These are phyloP conservation scores for Neurospora sp. DNA, from an alignment of 495 filamentous ascomycete genomes.

Conservation along the genomic window DNA sequence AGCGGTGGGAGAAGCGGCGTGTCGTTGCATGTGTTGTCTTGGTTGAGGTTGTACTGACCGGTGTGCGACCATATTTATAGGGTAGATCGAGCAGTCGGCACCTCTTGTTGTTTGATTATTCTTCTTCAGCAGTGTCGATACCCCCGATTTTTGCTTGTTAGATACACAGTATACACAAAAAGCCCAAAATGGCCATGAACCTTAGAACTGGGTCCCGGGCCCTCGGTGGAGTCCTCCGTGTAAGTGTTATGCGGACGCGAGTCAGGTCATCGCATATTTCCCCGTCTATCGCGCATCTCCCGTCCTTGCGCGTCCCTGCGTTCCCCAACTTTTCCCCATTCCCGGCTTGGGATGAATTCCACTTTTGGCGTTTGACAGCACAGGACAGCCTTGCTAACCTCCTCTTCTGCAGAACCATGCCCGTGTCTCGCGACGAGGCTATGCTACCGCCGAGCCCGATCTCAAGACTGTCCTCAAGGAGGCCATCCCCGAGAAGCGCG, in stretches of 20 bases:
- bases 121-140: neutral
- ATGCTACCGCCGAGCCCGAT: constrained; percentile 70
- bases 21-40: neutral
- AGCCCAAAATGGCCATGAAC: constrained; percentile 16
- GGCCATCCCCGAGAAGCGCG: constrained; percentile 82
- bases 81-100: neutral
- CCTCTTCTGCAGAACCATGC: constrained; percentile 11
- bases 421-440: constrained; percentile 31
- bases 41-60: neutral
- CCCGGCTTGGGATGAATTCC: neutral
- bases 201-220: constrained; percentile 18
- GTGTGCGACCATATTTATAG: neutral
- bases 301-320: neutral
- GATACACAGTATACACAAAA: neutral
- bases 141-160: neutral
- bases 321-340: neutral
- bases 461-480: constrained; percentile 77
- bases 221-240: constrained; percentile 40
- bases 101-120: neutral
- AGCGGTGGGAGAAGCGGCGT: neutral
- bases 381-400: constrained; percentile 26
- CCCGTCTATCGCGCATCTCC: neutral
- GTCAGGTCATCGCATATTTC: neutral
- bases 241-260: constrained; percentile 22
- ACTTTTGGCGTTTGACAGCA: neutral